Base-by-base conservation (phyloP, 495 filamentous ascomycete genomes). In the Penicillium paradoxum region DNA sequence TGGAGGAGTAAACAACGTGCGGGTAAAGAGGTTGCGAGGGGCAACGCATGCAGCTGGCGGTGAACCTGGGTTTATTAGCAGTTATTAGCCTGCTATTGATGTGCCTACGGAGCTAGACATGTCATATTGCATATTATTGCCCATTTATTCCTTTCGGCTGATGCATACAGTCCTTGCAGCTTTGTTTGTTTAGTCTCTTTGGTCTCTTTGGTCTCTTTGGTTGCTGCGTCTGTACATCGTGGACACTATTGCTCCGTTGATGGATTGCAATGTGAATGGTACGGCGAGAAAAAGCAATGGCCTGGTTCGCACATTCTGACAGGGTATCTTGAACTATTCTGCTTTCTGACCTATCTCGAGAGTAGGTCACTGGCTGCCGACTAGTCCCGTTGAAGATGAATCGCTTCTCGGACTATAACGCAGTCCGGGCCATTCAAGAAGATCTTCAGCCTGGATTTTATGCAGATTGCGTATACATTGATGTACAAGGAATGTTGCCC, bases 1-100 rank as follows among this genome's bases (percentile, higher is more conserved):
- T 56, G 56, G 63, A 56, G 54, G 58, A 54, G 67, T 72, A 74
- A 74, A 74, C 71, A 74, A 56, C 46, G 58, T 68, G 64, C 60
- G 60, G 59, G 53, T 46, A 53, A 50, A 27, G 54, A 43, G 53
- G 72, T 75, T 73, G 72, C 66, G 53, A 55, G 56, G 68, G 72
- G 72, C 72, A 74, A 74, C 71, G 53, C 21, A 36, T 38, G 52
- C 36, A 46, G 47, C 48, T 58, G 51, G 59, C 59, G 64, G 64
- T 66, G 44, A 64, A 57, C 36, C 37, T 53, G 49, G 47, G 38
- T 47, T 36, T 38, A 33, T 36, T 24, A 39, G 39, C 24, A 27
- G 36, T 15, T 36, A 48, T 48, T 38, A 38, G 30, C 21, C 32
- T 48, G 34, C 32, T 25, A 45, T 21, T 49, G 24, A 25, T 14